Evolutionary conservation across 345 rosid genomes (phyloP), one percentile per base, ranked within the genome.

Genomic region (Lepidium sativum): DNA sequence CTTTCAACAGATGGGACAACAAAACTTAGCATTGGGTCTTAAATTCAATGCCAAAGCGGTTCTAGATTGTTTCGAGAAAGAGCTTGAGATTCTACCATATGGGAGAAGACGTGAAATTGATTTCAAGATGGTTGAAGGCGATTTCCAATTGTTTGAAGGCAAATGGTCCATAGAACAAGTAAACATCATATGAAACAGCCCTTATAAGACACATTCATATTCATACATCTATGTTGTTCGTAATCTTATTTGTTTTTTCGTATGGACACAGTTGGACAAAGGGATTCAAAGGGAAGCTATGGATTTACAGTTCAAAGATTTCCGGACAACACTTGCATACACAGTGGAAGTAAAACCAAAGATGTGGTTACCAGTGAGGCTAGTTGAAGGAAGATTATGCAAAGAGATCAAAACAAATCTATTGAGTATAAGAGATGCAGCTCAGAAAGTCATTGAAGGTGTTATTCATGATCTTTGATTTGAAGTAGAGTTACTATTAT

Each of bases 121-220:
- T 8, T 92, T 89, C 63, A 86, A 84, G 72, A 89, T 92, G 98
- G 78, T 80, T 9, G 96, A 92, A 73, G 98, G 98, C 11, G 98
- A 89, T 77, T 92, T 92, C 60, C 89, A 86, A 29, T 59, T 81
- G 17, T 89, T 85, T 61, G 83, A 89, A 86, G 98, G 98, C 52
- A 89, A 83, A 60, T 92, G 98, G 98, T 83, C 87, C 3, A 82
- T 92, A 42, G 90, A 89, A 72, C 95, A 89, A 88, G 99, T 89
- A 69, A 12, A 12, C 11, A 8, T n/a, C n/a, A n/a, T n/a, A n/a
- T n/a, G n/a, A n/a, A n/a, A n/a, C n/a, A n/a, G n/a, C n/a, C n/a
- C n/a, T n/a, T n/a, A 51, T 9, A 9, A 42, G n/a, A 42, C 16
- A 42, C 31, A 11, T 27, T 7, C 31, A 5, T 23, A 10, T 18